Evolutionary conservation across 345 rosid genomes (phyloP).

Genomic region (Brassica incana): DNA sequence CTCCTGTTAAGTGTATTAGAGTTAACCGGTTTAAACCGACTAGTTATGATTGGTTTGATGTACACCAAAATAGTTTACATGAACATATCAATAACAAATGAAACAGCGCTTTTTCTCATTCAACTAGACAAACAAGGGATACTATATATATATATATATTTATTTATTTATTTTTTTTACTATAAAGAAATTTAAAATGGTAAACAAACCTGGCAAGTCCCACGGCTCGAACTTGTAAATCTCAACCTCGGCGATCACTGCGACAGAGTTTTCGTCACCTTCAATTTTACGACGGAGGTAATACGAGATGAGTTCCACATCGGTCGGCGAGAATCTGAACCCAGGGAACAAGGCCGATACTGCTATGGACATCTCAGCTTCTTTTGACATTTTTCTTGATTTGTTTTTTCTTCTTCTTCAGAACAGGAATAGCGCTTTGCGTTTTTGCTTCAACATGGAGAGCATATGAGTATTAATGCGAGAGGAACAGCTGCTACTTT

Average conservation of each 20-base stretch:
- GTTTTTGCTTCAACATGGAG: background rate
- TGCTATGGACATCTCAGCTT: slow-evolving; percentile 62
- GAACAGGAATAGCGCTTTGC: slow-evolving; percentile 7
- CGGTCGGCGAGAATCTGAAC: slow-evolving; percentile 83
- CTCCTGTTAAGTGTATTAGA: slow-evolving; percentile 40
- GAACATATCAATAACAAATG: background rate
- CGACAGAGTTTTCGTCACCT: slow-evolving; percentile 67
- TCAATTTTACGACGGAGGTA: slow-evolving; percentile 78
- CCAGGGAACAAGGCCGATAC: slow-evolving; percentile 79
- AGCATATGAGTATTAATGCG: slow-evolving; percentile 4
- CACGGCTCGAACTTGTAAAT: slow-evolving; percentile 81
- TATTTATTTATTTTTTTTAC: too few relatives aligned
- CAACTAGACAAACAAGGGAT: background rate
- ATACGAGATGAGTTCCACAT: slow-evolving; percentile 69
- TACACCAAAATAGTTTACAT: background rate
- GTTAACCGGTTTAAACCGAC: background rate
- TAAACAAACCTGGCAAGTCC: slow-evolving; percentile 76
- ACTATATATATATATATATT: background rate
- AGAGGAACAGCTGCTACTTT: slow-evolving; percentile 26
- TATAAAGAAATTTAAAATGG: too few relatives aligned
- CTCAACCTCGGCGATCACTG: slow-evolving; percentile 70
- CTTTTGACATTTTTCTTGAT: slow-evolving; percentile 44
- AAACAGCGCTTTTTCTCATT: background rate
- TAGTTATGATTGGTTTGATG: background rate
- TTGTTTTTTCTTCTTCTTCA: background rate